Evolutionary conservation across 352 stramenopile genomes (phyloP).

Genomic region (Globisporangium radiosum): DNA sequence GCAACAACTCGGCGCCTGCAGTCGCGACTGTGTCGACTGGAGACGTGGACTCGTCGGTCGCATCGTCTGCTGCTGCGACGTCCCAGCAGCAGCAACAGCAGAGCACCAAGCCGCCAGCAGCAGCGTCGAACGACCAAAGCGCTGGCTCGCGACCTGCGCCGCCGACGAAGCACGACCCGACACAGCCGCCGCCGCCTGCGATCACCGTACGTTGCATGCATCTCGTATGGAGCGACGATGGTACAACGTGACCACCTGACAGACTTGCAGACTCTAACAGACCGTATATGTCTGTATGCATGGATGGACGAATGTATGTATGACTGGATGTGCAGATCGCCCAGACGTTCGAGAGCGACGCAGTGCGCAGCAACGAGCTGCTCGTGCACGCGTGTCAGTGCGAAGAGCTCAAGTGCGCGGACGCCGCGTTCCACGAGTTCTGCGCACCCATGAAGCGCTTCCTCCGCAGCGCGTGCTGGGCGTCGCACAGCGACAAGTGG

Average conservation of each 20-base stretch:
- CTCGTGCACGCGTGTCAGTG: conserved; percentile 57
- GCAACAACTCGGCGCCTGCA: neutral
- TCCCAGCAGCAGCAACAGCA: neutral
- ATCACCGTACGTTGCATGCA: too few species aligned
- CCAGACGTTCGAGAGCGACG: conserved; percentile 31
- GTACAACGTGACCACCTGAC: too few species aligned
- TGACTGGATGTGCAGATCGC: conserved; percentile 19
- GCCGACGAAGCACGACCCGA: too few species aligned
- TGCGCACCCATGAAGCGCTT: conserved; percentile 66
- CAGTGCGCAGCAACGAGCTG: conserved; percentile 41
- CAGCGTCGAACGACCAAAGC: too few species aligned
- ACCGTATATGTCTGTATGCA: too few species aligned
- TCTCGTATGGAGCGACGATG: too few species aligned
- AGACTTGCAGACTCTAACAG: too few species aligned
- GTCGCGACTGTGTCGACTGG: neutral
- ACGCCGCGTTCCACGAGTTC: conserved; percentile 30
- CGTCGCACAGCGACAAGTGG: conserved; percentile 54
- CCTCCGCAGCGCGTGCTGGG: conserved; percentile 58
- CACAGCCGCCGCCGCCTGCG: too few species aligned
- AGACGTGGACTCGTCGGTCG: too few species aligned
- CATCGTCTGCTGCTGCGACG: neutral
- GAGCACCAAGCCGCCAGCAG: neutral
- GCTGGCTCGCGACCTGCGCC: too few species aligned
- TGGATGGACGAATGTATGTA: too few species aligned
- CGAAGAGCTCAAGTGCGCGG: conserved; percentile 31